Percentiles rank a stretch among this genome's conserved stretches.
Conservation (phyloP, 352 stramenopile species). For the Pythium brachiatum region DNA sequence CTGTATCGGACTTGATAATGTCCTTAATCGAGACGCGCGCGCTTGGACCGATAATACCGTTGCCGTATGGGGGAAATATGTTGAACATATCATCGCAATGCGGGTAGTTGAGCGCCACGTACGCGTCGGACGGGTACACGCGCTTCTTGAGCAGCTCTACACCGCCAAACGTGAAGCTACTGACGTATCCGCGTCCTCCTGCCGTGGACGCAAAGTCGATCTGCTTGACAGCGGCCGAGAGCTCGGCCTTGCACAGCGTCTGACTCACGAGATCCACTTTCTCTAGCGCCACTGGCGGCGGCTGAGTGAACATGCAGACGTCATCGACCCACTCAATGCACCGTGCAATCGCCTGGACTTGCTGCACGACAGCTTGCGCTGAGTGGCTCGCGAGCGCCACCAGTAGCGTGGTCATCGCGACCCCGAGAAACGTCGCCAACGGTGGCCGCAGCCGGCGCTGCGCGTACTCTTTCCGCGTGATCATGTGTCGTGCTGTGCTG, state of each 20-base stretch:
- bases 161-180: conserved; percentile 62
- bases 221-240: conserved; percentile 77
- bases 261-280: conserved; percentile 49
- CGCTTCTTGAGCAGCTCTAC: conserved; percentile 53
- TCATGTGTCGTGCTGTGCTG: conserved; percentile 2
- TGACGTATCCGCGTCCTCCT: conserved; percentile 51
- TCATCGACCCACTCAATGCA: conserved; percentile 51
- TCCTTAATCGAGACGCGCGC: conserved; percentile 65
- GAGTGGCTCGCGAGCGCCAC: background rate
- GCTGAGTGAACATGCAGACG: conserved; percentile 47
- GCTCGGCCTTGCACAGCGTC: conserved; percentile 78
- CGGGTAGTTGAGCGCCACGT: conserved; percentile 67
- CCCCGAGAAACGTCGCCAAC: background rate
- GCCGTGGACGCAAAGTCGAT: conserved; percentile 69
- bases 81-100: conserved; percentile 87
- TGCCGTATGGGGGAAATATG: conserved; percentile 73
- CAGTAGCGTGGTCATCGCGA: background rate
- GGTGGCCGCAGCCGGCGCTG: conserved; percentile 9
- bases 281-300: conserved; percentile 48
- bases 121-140: conserved; percentile 62
- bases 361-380: conserved; percentile 39
- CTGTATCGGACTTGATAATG: conserved; percentile 37
- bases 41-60: conserved; percentile 60
- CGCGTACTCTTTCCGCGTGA: conserved; percentile 24
- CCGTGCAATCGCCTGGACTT: conserved; percentile 58